Evolutionary conservation across 805 yeast genomes (phyloP), one percentile per base, ranked within the genome.

Genomic region (Candida ponderosae): DNA sequence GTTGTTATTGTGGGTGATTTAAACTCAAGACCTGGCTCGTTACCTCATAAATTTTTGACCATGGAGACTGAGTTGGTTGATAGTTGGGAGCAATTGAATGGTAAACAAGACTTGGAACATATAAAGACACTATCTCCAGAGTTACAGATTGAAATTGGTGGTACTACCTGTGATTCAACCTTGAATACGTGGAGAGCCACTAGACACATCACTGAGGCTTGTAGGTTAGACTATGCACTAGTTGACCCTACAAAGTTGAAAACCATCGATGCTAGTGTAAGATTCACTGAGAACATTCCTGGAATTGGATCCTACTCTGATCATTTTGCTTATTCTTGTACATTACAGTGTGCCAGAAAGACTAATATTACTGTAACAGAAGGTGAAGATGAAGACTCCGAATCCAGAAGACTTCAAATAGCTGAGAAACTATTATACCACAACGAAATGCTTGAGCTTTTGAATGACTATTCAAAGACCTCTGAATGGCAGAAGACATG

Each of bases 1-100:
- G 90, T 85, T 1, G 72, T 93, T 23, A 77, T 88, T 37, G 96
- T 89, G 24, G 98, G 98, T 3, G 98, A 93, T 59, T 70, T 93
- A 53, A 93, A 93, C 56, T 83, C 93, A 4, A 71, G 79, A 43
- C 97, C 97, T 0, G 93, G 84, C 0, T 80, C 94, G 3, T 64
- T 90, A 39, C 95, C 95, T 1, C 79, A 85, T 55, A 72, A 74
- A 41, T 70, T 93, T 29, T 68, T 90, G 43, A 81, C 87, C 4
- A 51, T 65, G 27, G 80, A 79, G 39, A 85, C 89, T 0, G 76
- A 77, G 0, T 62, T 90, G 17, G 60, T 63, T 5, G 97, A 90
- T 50, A 81, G 93, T 23, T 90, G 97, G 97, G 81, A 78, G 38
- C 66, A 71, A 33, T 53, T 75, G 26, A 72, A 81, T 46, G 86